Evolutionary conservation across 495 filamentous ascomycete species (phyloP), one percentile per base, ranked within the genome.

Genomic region (Aspergillus leporis): DNA sequence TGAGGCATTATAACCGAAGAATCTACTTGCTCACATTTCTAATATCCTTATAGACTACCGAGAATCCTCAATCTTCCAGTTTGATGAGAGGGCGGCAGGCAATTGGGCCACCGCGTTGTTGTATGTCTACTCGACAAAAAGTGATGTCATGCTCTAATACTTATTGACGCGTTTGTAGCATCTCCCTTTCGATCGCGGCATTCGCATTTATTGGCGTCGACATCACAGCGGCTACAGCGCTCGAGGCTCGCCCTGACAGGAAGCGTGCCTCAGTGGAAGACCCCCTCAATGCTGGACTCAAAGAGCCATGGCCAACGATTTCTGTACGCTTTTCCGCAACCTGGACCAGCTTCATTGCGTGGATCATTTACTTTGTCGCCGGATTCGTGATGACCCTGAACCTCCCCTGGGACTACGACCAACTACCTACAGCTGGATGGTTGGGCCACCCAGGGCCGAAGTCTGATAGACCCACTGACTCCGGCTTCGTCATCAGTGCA

Each of bases 201-300:
- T 81, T 78, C 40, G 66, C 73, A 41, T 83, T 72, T 58, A 65
- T 78, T 32, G 77, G 79, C 0, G 67, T 81, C 22, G 80, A 83
- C 51, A 67, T 77, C 23, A 59, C 76, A 8, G 70, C 76, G 0
- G 72, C 78, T 1, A 75, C 77, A 14, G 79, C 78, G 3, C 72
- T 81, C 23, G 80, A 83, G 70, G 78, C 77, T n/a, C 55, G 60
- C 43, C 55, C 36, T 16, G 61, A 57, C 60, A 64, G 21, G 51
- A 45, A 54, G 32, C 25, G 28, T 23, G 12, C 32, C 56, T 38
- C 47, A 1, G 28, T 13, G 16, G 28, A 46, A 14, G 41, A 38
- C 14, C 1, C 9, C 5, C 16, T 30, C 19, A 36, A 18, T 16
- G 28, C 51, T 46, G 1, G 13, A 25, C 31, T 28, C 1, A 65